Evolutionary conservation across 768 basidiomycete genomes (phyloP).

Genomic region (Suillus plorans): DNA sequence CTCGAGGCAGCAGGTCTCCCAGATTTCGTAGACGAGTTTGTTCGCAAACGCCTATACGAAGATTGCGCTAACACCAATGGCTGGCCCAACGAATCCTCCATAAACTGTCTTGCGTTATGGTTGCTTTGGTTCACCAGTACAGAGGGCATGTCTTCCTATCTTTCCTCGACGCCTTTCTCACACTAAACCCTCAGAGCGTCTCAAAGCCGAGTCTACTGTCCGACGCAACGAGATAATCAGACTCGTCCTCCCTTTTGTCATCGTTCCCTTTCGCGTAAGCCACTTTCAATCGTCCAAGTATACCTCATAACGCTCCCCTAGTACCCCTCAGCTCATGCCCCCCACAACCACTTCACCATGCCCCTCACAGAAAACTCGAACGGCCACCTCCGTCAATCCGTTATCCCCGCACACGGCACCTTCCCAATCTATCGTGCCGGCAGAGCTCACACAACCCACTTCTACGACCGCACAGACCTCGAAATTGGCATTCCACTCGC

Average conservation of each 20-base stretch:
- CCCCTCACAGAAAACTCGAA: conserved; percentile 38
- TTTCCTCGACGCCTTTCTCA: conserved; percentile 14
- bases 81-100: conserved; percentile 55
- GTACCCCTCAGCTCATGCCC: conserved; percentile 60
- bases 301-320: conserved; percentile 18
- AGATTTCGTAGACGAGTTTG: conserved; percentile 43
- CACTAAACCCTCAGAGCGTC: conserved; percentile 23
- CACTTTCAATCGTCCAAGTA: not conserved
- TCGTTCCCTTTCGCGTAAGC: conserved; percentile 50
- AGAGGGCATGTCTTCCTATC: conserved; percentile 36
- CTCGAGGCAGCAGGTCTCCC: conserved; percentile 53
- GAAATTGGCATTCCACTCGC: conserved; percentile 42
- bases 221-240: conserved; percentile 30
- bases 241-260: conserved; percentile 43
- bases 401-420: conserved; percentile 40
- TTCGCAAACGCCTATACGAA: conserved; percentile 49
- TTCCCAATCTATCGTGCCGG: conserved; percentile 46
- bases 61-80: conserved; percentile 35
- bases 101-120: conserved; percentile 59
- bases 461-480: conserved; percentile 32
- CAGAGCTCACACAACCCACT: conserved; percentile 30
- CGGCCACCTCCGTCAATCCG: conserved; percentile 19
- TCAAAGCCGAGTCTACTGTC: conserved; percentile 24
- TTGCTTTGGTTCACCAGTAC: conserved; percentile 62
- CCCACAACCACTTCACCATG: conserved; percentile 58